Conservation (phyloP, 345 rosid species). For the Raphanus raphanistrum region DNA sequence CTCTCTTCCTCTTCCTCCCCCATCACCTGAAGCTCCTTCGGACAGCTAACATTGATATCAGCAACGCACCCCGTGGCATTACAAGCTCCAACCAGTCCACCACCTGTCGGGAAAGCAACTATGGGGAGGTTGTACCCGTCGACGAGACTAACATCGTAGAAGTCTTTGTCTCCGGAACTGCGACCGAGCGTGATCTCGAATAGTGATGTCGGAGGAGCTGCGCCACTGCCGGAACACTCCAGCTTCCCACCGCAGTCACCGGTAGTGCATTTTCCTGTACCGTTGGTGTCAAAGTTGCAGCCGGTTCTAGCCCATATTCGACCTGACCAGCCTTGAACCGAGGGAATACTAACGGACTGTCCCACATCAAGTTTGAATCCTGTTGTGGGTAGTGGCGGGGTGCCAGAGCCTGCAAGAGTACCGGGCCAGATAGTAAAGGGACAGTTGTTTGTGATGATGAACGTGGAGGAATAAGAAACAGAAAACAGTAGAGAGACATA, state of each 20-base stretch:
- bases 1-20: constrained; percentile 45
- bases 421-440: constrained; percentile 86
- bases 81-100: constrained; percentile 58
- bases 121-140: constrained; percentile 88
- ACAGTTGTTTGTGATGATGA: constrained; percentile 68
- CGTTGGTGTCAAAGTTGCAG: constrained; percentile 62
- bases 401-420: constrained; percentile 79
- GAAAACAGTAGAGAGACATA: constrained; percentile 39
- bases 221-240: constrained; percentile 73
- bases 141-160: constrained; percentile 76
- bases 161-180: constrained; percentile 49
- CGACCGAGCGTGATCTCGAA: constrained; percentile 76
- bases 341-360: constrained; percentile 53
- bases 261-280: constrained; percentile 66
- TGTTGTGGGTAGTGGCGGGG: constrained; percentile 64
- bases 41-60: constrained; percentile 63
- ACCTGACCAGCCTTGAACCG: constrained; percentile 81
- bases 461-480: constrained; percentile 46
- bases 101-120: constrained; percentile 56
- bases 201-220: constrained; percentile 79
- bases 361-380: constrained; percentile 72
- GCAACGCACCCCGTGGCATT: constrained; percentile 78
- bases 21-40: constrained; percentile 88
- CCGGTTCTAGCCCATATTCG: constrained; percentile 91
- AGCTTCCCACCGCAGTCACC: constrained; percentile 85